Base-by-base conservation (phyloP, 768 basidiomycete genomes). In the Saitozyma sp. region DNA sequence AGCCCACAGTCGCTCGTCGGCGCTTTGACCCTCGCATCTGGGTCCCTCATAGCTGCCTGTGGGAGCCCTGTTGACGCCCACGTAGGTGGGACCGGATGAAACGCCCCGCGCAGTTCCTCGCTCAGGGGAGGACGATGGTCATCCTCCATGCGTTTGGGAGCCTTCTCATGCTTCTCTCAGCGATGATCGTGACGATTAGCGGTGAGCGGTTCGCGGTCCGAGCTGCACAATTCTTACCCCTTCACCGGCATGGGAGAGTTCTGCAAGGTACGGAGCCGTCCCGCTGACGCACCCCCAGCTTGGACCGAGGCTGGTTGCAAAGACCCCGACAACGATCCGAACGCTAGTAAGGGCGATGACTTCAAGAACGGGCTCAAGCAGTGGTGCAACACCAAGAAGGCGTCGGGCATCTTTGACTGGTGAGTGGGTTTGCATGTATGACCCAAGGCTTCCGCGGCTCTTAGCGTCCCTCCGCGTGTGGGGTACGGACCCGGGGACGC, bases 371-470 rank as follows among this genome's bases (percentile, higher is more conserved):
- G 82, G 17, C 82, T 97, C 2, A 80, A 84, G 4, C 86, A 89
- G 0, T 96, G 91, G 90, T 97, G 93, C 79, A 86, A 83, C 66
- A 94, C 93, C 8, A 97, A 96, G 82, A 92, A 91, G 71, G 93
- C 93, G 2, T 90, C 85, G 0, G 86, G 86, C 6, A 85, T 94
- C 51, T 96, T 97, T 80, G 88, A 93, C 76, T 95, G 92, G 93
- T 77, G 92, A 9, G 82, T 63, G 16, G 9, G 39, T 45, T 50
- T 13, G 37, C 50, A 50, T 46, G 60, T 65, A 41, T 41, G 50
- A n/a, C n/a, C 46, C 50, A 40, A 46, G n/a, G 37, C 19, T 50
- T 50, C 38, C 9, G 29, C 48, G 9, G 16, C 56, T 9, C 56
- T 0, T 9, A 38, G 6, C 56, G 7, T 14, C 29, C 56, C 2